Evolutionary conservation across 768 basidiomycete genomes (phyloP).

Genomic region (Amanita phalloides): DNA sequence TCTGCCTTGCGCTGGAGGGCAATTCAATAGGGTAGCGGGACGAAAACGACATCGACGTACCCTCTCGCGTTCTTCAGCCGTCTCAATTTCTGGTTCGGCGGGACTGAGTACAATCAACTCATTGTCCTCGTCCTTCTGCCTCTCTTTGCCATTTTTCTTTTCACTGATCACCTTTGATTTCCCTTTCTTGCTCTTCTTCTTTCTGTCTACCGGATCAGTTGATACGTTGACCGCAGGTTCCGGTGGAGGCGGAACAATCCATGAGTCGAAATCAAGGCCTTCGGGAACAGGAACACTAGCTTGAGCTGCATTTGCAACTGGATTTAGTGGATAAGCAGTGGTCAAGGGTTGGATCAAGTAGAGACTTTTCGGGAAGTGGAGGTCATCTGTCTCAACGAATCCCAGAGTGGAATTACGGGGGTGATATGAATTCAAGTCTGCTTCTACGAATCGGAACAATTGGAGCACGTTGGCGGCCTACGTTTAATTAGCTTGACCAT

Average conservation of each 20-base stretch:
- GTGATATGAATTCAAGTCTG: conserved; percentile 52
- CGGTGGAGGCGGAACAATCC: conserved; percentile 64
- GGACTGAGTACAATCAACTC: conserved; percentile 27
- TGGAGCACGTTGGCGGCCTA: conserved; percentile 78
- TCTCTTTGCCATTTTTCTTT: conserved; percentile 27
- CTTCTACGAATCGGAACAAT: conserved; percentile 64
- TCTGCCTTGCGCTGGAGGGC: conserved; percentile 59
- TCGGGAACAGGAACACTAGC: conserved; percentile 72
- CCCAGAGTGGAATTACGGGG: conserved; percentile 25
- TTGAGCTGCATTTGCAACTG: conserved; percentile 76
- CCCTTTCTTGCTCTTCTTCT: conserved; percentile 42
- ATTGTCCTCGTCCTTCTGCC: conserved; percentile 15
- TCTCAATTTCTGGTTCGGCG: conserved; percentile 31
- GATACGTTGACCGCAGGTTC: conserved; percentile 26
- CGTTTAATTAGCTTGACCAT: conserved; percentile 4
- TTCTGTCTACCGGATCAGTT: conserved; percentile 36
- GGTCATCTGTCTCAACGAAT: conserved; percentile 27
- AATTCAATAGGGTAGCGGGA: not conserved
- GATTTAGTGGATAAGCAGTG: conserved; percentile 68
- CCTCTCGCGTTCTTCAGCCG: conserved; percentile 53
- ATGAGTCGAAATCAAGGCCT: conserved; percentile 75
- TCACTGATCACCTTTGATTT: conserved; percentile 24
- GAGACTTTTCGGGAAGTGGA: conserved; percentile 79
- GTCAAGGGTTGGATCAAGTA: conserved; percentile 80
- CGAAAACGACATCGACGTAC: conserved; percentile 26